phyloP scores from a whole-genome alignment of 164 flowering plant species.

The Buxus sempervirens region DNA sequence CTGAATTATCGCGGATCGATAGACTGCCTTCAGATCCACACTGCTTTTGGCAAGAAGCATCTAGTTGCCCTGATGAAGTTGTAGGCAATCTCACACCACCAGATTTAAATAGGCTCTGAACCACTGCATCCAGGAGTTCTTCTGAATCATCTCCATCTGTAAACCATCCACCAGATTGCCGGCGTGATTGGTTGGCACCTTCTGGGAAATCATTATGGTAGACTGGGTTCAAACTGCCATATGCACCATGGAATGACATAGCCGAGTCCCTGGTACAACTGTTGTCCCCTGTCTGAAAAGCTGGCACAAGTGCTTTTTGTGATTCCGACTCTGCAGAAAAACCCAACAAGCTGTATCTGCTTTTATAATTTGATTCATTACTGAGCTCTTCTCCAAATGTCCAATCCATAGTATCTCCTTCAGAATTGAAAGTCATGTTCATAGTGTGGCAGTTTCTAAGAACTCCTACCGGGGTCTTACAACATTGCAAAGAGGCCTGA shows the following conservation, averaged over 20 bases:
- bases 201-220: slow-evolving; percentile 15
- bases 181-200: slow-evolving; percentile 16
- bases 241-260: slow-evolving; percentile 16
- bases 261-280: slow-evolving; percentile 16
- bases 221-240: slow-evolving; percentile 15
- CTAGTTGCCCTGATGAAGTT: slow-evolving; percentile 18
- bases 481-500: slow-evolving; percentile 8
- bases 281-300: slow-evolving; percentile 16
- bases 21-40: slow-evolving; percentile 18
- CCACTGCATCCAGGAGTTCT: slow-evolving; percentile 48
- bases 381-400: slow-evolving; percentile 11
- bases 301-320: slow-evolving; percentile 47
- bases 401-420: slow-evolving; percentile 18
- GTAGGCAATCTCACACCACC: slow-evolving; percentile 21
- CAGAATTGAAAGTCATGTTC: slow-evolving; percentile 18
- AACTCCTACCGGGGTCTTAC: slow-evolving; percentile 4
- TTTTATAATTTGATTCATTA: slow-evolving; percentile 13
- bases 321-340: slow-evolving; percentile 48
- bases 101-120: slow-evolving; percentile 25
- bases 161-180: slow-evolving; percentile 23
- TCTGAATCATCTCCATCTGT: slow-evolving; percentile 23
- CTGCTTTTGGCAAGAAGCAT: slow-evolving; percentile 18
- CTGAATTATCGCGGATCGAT: slow-evolving; percentile 16
- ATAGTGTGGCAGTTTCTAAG: slow-evolving; percentile 11
- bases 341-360: slow-evolving; percentile 17